Base-by-base conservation (phyloP, 1,139 yeast species). In the Scheffersomyces segobiensis region DNA sequence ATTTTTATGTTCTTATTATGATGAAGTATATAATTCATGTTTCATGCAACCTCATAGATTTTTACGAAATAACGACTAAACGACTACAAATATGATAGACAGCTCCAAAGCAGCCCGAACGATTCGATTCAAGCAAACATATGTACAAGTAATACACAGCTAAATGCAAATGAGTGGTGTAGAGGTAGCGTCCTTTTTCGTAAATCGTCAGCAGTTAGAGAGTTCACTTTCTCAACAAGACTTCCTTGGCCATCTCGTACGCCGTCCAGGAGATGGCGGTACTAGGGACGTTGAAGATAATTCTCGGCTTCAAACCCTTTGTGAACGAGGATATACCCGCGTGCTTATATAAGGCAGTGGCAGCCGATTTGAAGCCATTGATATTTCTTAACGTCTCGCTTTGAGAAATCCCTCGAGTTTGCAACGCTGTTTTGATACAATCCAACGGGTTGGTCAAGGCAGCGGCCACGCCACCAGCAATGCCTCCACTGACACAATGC, bases 191-290 rank as follows among this genome's bases (percentile, higher is more conserved):
- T 32, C 42, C 42, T 32, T 32, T 32, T 32, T 32, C 17, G 42
- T 32, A 32, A 32, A 32, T 32, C 42, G 42, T 24, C 32, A 24
- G 32, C 59, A 57, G 57, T 60, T 59, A 24, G 32, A 24, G 32
- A 24, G 32, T 32, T 32, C 42, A 59, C 48, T 58, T 64, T 53
- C 65, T 63, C 63, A 69, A 66, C 66, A 84, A 74, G 55, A 89
- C 81, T 66, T 87, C 90, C 75, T 95, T 95, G 52, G 98, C 98
- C 96, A 93, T 91, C 73, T 95, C 99, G 74, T 96, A 95, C 22
- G 97, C 93, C 1, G 98, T 95, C 99, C 99, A 95, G 63, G 97
- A 88, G 61, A 95, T 93, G 46, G 99, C 99, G 14, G 99, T 93
- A 54, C 97, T 89, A 21, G 99, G 99, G 72, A 95, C 93, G 72